These are phyloP conservation scores for Fragaria ananassa DNA, from an alignment of 306 rosid genomes.

Conservation along the genomic window DNA sequence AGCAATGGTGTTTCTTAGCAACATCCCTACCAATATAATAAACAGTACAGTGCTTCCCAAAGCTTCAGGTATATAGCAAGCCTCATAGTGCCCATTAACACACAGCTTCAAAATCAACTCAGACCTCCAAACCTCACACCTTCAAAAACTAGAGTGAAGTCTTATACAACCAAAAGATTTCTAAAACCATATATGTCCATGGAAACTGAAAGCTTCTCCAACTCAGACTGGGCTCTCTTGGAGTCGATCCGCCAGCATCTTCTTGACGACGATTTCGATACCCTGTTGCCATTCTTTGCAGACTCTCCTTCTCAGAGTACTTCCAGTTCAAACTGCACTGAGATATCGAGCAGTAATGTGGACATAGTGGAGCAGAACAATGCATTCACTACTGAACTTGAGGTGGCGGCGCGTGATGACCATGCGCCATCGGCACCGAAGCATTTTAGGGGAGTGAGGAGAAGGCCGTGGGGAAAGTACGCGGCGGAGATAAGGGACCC, in stretches of 20 bases:
- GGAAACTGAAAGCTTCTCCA: not conserved
- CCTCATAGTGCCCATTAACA: not conserved
- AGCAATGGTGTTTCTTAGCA: not conserved
- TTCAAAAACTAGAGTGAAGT: not conserved
- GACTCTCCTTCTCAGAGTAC: not conserved
- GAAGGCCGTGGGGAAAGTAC: conserved; percentile 66
- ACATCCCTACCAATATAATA: not conserved
- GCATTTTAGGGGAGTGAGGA: conserved; percentile 49
- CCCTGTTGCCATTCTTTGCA: not conserved
- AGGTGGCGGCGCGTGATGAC: not conserved
- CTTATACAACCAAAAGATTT: not conserved
- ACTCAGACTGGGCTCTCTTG: conserved; percentile 18
- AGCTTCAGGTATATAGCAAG: not conserved
- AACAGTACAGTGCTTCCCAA: not conserved
- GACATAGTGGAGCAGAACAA: not conserved
- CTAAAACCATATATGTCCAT: not conserved
- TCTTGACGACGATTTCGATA: conserved; percentile 21
- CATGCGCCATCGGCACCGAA: not conserved
- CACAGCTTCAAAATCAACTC: not conserved
- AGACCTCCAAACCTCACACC: not conserved
- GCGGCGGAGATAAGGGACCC: conserved; percentile 56
- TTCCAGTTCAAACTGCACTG: not conserved
- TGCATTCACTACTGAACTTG: not conserved
- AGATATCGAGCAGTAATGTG: not conserved
- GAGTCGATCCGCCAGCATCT: conserved; percentile 28